Evolutionary conservation across 192 early-diverging fungal species (phyloP).

Genomic region (Jimgerdemannia flammicorona): DNA sequence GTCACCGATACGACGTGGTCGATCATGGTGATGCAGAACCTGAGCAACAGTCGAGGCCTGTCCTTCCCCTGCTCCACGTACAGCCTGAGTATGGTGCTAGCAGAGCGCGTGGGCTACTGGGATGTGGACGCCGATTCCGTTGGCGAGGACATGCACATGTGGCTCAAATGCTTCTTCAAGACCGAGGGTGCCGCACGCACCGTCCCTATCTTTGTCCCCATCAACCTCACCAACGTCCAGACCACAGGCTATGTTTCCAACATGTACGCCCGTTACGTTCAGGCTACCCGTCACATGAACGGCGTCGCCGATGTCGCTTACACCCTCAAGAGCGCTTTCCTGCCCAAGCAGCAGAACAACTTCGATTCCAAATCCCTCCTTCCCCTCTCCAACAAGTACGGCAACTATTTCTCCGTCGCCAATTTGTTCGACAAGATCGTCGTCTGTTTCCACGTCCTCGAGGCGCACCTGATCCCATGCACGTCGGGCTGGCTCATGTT

Average conservation of each 20-base stretch:
- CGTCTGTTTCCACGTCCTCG: slow-evolving; percentile 38
- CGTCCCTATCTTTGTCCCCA: slow-evolving; percentile 57
- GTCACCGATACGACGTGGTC: slow-evolving; percentile 65
- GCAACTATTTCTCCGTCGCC: background rate
- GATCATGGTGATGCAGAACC: slow-evolving; percentile 47
- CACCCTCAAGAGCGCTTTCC: slow-evolving; percentile 21
- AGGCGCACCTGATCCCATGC: slow-evolving; percentile 49
- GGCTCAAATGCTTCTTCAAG: slow-evolving; percentile 61
- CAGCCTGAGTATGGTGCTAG: slow-evolving; percentile 61
- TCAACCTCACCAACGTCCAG: slow-evolving; percentile 48
- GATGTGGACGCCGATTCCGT: slow-evolving; percentile 43
- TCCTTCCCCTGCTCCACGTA: slow-evolving; percentile 70
- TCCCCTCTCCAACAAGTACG: background rate
- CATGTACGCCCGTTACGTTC: slow-evolving; percentile 49
- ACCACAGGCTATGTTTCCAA: slow-evolving; percentile 37
- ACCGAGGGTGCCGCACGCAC: slow-evolving; percentile 54
- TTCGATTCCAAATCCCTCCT: background rate
- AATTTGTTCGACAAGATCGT: slow-evolving; percentile 32
- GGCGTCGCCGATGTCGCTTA: slow-evolving; percentile 61
- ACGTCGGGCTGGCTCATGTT: slow-evolving; percentile 53
- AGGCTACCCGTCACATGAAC: slow-evolving; percentile 61
- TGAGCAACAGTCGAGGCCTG: slow-evolving; percentile 17
- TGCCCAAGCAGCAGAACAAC: background rate
- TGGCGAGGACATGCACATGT: too few species aligned
- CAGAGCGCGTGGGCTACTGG: slow-evolving; percentile 60